Conservation (phyloP, 2,329 filamentous ascomycete genomes). For the Claviceps paspali region DNA sequence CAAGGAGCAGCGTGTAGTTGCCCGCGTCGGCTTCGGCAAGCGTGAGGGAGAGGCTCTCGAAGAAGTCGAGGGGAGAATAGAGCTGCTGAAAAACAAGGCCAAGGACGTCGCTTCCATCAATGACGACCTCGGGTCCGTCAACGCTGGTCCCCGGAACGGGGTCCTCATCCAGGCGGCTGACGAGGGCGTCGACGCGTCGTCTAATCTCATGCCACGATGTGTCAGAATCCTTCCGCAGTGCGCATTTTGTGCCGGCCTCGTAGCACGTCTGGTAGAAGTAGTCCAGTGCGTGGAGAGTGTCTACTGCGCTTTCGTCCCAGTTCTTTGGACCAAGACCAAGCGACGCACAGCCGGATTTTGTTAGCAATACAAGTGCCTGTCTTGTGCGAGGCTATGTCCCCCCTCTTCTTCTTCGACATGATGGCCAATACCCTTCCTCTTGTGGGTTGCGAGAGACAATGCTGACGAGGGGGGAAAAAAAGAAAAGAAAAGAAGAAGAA, state of each 20-base stretch:
- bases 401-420: too few relatives aligned
- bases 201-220: constrained; percentile 5
- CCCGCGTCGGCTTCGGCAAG: constrained; percentile 3
- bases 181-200: constrained; percentile 12
- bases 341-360: too few relatives aligned
- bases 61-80: constrained; percentile 14
- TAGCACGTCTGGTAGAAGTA: constrained; percentile 19
- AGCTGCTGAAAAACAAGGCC: constrained; percentile 11
- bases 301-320: constrained; percentile 17
- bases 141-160: constrained; percentile 11
- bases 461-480: too few relatives aligned
- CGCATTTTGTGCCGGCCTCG: constrained; percentile 6
- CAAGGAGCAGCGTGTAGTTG: constrained; percentile 1
- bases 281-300: constrained; percentile 15
- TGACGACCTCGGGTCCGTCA: constrained; percentile 7
- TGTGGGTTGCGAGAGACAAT: too few relatives aligned
- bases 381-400: too few relatives aligned
- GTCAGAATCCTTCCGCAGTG: constrained; percentile 1
- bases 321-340: too few relatives aligned
- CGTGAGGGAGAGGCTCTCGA: constrained; percentile 1
- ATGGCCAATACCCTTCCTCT: too few relatives aligned
- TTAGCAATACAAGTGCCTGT: too few relatives aligned
- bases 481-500: too few relatives aligned
- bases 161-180: constrained; percentile 8
- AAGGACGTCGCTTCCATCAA: constrained; percentile 12